These are phyloP conservation scores for Trichosanthes truncata DNA, from an alignment of 306 rosid species.

Conservation along the genomic window DNA sequence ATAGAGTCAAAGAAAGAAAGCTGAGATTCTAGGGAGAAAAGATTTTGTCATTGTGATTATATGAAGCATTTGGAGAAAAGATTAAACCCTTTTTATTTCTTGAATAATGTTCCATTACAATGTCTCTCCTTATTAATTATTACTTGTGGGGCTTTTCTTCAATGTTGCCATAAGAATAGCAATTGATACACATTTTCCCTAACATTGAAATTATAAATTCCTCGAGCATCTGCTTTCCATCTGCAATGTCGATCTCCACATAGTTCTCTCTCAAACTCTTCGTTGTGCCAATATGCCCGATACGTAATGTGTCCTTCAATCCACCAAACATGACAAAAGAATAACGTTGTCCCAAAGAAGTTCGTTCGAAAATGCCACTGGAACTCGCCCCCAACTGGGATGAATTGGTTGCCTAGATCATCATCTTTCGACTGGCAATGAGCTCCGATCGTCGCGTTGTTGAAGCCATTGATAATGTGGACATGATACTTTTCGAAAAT, in stretches of 20 bases:
- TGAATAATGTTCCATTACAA: neutral
- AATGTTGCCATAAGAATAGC: neutral
- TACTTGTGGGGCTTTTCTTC: neutral
- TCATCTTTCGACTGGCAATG: neutral
- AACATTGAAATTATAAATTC: neutral
- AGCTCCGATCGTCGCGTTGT: neutral
- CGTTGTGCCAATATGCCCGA: neutral
- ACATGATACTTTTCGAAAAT: neutral
- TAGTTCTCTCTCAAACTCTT: neutral
- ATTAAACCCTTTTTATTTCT: neutral
- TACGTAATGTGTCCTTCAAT: neutral
- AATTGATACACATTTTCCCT: neutral
- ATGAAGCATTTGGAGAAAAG: neutral
- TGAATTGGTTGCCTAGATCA: neutral
- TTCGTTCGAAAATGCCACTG: neutral
- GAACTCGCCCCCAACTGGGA: neutral
- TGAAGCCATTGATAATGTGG: neutral
- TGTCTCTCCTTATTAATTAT: neutral
- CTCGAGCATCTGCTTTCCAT: neutral
- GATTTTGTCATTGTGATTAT: too few species aligned
- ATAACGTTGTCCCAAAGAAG: neutral
- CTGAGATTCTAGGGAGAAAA: too few species aligned
- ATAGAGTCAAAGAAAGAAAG: too few species aligned
- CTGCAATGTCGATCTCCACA: neutral
- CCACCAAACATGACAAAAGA: neutral